Percentiles rank a stretch among this genome's conserved stretches.
Conservation (phyloP, 2,329 filamentous ascomycete species). For the Cryphonectria parasitica region DNA sequence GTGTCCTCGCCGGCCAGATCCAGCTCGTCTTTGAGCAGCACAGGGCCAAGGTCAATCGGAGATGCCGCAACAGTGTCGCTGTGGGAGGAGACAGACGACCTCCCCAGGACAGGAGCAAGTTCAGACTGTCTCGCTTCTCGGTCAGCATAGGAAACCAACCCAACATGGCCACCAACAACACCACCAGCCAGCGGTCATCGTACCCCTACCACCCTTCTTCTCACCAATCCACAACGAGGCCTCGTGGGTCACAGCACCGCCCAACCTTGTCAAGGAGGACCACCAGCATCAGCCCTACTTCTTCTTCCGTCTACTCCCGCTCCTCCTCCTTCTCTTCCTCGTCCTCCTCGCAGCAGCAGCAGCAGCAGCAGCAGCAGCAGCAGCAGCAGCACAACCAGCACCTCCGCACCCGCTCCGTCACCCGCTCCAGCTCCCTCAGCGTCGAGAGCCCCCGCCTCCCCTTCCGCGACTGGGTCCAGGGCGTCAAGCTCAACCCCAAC, state of each 20-base stretch:
- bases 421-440: slow-evolving; percentile 26
- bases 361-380: background rate
- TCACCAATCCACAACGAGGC: background rate
- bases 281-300: slow-evolving; percentile 12
- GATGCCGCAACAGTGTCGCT: slow-evolving; percentile 18
- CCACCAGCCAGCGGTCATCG: slow-evolving; percentile 14
- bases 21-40: slow-evolving; percentile 29
- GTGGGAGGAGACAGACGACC: background rate
- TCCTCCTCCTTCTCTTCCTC: background rate
- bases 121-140: slow-evolving; percentile 19
- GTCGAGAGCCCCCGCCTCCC: slow-evolving; percentile 29
- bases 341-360: background rate
- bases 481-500: slow-evolving; percentile 20
- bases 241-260: background rate
- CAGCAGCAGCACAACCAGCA: too few species aligned
- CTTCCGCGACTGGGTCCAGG: slow-evolving; percentile 29
- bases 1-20: slow-evolving; percentile 26
- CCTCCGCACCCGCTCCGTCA: slow-evolving; percentile 7
- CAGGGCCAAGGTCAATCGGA: slow-evolving; percentile 26
- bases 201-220: background rate
- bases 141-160: background rate
- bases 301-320: slow-evolving; percentile 25
- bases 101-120: slow-evolving; percentile 11
- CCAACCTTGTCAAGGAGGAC: slow-evolving; percentile 15
- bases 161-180: background rate